Conservation (phyloP, 345 rosid genomes). For the Combretum micranthum region DNA sequence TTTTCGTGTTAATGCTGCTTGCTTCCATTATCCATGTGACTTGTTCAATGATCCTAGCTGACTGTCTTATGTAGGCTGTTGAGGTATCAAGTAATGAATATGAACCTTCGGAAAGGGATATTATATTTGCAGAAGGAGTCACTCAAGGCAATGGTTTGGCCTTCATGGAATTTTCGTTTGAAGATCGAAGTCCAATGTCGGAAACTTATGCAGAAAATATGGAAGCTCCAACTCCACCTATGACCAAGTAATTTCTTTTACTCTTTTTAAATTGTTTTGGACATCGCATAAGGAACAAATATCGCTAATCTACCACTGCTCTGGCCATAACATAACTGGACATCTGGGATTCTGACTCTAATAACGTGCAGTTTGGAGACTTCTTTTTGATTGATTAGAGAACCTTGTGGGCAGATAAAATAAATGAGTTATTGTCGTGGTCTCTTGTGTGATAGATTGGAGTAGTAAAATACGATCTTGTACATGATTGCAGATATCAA, state of each 20-base stretch:
- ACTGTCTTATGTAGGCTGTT: slow-evolving; percentile 62
- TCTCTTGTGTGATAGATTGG: too few species aligned
- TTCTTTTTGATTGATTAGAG: too few species aligned
- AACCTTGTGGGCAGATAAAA: too few species aligned
- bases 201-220: slow-evolving; percentile 67
- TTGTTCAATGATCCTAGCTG: background rate
- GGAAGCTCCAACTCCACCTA: slow-evolving; percentile 53
- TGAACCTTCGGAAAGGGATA: slow-evolving; percentile 89
- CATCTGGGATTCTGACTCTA: too few species aligned
- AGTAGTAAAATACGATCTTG: background rate
- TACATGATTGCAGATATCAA: slow-evolving; percentile 54
- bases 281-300: background rate
- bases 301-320: background rate
- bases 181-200: slow-evolving; percentile 85
- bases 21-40: too few species aligned
- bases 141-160: slow-evolving; percentile 95
- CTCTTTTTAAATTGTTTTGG: background rate
- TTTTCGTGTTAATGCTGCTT: too few species aligned
- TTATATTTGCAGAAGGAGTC: slow-evolving; percentile 93
- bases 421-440: too few species aligned
- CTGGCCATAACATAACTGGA: background rate
- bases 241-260: slow-evolving; percentile 42
- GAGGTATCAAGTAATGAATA: slow-evolving; percentile 96
- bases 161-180: slow-evolving; percentile 87
- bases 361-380: too few species aligned